Conservation (phyloP, 176 grass and related monocot species). For the Cenchrus purpureus region DNA sequence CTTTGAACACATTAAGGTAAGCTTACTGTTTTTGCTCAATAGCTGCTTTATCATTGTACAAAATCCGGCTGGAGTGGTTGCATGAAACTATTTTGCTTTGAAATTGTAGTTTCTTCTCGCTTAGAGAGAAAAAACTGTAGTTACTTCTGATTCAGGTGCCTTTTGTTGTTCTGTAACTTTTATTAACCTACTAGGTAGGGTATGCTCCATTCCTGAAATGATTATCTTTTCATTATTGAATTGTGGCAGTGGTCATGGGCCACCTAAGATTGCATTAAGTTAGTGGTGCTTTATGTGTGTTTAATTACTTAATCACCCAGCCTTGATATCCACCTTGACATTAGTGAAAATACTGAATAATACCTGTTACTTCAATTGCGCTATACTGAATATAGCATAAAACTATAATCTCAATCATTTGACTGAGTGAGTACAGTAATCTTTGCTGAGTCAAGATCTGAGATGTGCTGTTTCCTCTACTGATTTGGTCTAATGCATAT, state of each 20-base stretch:
- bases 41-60: background rate
- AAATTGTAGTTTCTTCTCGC: background rate
- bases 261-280: background rate
- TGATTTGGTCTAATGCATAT: background rate
- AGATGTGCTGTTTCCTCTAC: background rate
- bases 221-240: background rate
- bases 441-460: background rate
- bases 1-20: conserved; percentile 21
- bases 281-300: conserved; percentile 10
- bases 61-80: background rate
- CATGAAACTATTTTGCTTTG: background rate
- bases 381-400: background rate
- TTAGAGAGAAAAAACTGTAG: too few species aligned
- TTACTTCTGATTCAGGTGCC: background rate
- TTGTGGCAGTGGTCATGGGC: background rate
- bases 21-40: background rate
- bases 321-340: background rate
- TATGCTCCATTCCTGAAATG: background rate
- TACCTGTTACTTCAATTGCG: background rate
- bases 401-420: background rate
- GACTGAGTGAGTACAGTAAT: conserved; percentile 8
- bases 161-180: background rate
- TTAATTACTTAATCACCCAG: conserved; percentile 1
- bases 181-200: background rate
- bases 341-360: background rate